phyloP scores from a whole-genome alignment of 2,329 filamentous ascomycete genomes.

The Ceratocystiopsis sp. region DNA sequence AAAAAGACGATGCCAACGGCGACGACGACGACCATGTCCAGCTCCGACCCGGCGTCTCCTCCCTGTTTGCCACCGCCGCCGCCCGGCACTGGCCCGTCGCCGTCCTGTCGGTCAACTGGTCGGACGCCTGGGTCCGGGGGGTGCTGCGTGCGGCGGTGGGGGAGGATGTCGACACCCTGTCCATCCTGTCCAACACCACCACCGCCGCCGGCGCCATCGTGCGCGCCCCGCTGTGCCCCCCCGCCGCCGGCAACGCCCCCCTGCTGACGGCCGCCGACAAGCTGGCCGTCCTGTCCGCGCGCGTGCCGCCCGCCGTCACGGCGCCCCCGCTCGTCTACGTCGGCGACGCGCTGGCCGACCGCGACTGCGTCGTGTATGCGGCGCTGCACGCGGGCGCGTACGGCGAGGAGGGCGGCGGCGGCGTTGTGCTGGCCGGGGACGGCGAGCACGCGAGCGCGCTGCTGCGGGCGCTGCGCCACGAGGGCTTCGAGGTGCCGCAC shows the following conservation, averaged over 20 bases:
- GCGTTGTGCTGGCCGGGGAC: slow-evolving; percentile 26
- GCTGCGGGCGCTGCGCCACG: slow-evolving; percentile 19
- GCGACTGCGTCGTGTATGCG: slow-evolving; percentile 29
- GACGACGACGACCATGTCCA: background rate
- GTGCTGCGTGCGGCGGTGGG: slow-evolving; percentile 16
- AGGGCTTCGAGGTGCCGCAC: slow-evolving; percentile 22
- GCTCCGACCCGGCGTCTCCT: slow-evolving; percentile 6
- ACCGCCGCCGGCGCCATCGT: slow-evolving; percentile 21
- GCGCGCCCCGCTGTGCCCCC: too few species aligned
- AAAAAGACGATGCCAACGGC: slow-evolving; percentile 10
- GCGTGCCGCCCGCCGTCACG: slow-evolving; percentile 10
- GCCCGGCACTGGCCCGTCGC: slow-evolving; percentile 22
- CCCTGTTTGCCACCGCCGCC: too few species aligned
- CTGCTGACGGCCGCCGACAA: slow-evolving; percentile 30
- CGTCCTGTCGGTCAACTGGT: slow-evolving; percentile 30
- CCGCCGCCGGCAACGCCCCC: background rate
- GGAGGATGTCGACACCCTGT: slow-evolving; percentile 6
- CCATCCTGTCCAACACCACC: slow-evolving; percentile 28
- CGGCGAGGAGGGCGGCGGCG: slow-evolving; percentile 18
- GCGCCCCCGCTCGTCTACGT: slow-evolving; percentile 26
- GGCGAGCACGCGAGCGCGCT: slow-evolving; percentile 13
- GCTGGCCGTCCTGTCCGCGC: slow-evolving; percentile 20
- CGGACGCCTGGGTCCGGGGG: slow-evolving; percentile 13
- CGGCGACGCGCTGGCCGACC: slow-evolving; percentile 39
- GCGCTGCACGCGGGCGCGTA: slow-evolving; percentile 10